Evolutionary conservation across 768 basidiomycete genomes (phyloP).

Genomic region (Suillus variegatus): DNA sequence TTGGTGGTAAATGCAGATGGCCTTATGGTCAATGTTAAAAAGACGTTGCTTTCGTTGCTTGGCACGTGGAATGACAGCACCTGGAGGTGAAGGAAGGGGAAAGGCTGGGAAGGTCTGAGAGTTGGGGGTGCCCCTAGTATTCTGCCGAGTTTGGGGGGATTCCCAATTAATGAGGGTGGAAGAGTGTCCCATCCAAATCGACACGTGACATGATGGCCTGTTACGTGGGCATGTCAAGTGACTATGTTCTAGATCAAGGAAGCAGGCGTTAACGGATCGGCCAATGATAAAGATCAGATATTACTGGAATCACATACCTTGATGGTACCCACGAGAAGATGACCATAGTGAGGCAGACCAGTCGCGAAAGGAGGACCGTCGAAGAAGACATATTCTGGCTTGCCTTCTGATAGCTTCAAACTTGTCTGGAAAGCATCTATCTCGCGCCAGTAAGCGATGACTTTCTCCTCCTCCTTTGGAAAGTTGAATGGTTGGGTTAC

Average conservation of each 20-base stretch:
- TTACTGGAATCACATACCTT: slow-evolving; percentile 54
- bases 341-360: slow-evolving; percentile 95
- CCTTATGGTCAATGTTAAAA: slow-evolving; percentile 70
- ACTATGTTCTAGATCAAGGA: slow-evolving; percentile 81
- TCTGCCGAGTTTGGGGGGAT: no score
- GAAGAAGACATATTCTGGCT: slow-evolving; percentile 92
- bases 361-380: slow-evolving; percentile 98
- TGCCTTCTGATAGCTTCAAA: slow-evolving; percentile 87
- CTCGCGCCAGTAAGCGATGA: slow-evolving; percentile 88
- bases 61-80: slow-evolving; percentile 33
- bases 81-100: slow-evolving; percentile 30
- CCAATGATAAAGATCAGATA: slow-evolving; percentile 11
- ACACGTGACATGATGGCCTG: slow-evolving; percentile 88
- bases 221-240: slow-evolving; percentile 92
- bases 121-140: no score
- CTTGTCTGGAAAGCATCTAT: slow-evolving; percentile 98
- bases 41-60: slow-evolving; percentile 76
- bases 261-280: background rate
- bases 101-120: slow-evolving; percentile 32
- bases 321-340: slow-evolving; percentile 90
- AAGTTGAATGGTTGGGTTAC: slow-evolving; percentile 82
- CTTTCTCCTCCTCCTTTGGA: slow-evolving; percentile 86
- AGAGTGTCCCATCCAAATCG: slow-evolving; percentile 99
- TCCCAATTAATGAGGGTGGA: no score
- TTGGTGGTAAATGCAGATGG: slow-evolving; percentile 69